Evolutionary conservation across 345 rosid species (phyloP).

Genomic region (Citrus inodora): DNA sequence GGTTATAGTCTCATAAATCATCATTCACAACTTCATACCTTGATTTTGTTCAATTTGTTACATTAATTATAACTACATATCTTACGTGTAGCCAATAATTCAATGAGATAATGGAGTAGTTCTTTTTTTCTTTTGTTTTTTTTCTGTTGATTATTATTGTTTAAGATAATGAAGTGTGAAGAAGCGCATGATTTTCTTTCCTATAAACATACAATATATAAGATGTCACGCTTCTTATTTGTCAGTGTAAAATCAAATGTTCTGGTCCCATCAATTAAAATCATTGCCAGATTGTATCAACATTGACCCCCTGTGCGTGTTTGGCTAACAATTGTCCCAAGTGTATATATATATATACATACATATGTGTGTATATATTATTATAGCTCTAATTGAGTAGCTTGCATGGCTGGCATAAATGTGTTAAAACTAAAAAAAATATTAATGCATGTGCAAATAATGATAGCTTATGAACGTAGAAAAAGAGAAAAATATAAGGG

Average conservation of each 20-base stretch:
- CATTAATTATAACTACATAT: too few species aligned
- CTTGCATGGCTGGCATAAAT: neutral
- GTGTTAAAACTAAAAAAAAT: neutral
- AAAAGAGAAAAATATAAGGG: neutral
- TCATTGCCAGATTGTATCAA: neutral
- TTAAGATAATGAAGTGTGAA: neutral
- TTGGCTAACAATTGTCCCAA: neutral
- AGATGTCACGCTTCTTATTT: neutral
- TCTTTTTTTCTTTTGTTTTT: too few species aligned
- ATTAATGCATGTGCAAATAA: neutral
- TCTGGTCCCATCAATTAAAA: slow-evolving; percentile 6
- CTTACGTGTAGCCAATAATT: neutral
- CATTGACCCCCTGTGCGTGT: neutral
- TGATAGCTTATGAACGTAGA: neutral
- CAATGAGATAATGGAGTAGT: neutral
- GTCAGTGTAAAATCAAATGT: slow-evolving; percentile 2
- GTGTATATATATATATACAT: too few species aligned
- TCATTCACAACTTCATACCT: neutral
- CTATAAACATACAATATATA: neutral
- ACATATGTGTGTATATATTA: neutral
- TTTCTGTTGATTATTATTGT: neutral
- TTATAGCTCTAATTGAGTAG: neutral
- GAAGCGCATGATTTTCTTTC: neutral
- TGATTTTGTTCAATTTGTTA: neutral
- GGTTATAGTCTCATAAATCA: neutral